These are phyloP conservation scores for Phaeosphaeriaceae sp. DNA, from an alignment of 2,329 filamentous ascomycete species.

Conservation along the genomic window DNA sequence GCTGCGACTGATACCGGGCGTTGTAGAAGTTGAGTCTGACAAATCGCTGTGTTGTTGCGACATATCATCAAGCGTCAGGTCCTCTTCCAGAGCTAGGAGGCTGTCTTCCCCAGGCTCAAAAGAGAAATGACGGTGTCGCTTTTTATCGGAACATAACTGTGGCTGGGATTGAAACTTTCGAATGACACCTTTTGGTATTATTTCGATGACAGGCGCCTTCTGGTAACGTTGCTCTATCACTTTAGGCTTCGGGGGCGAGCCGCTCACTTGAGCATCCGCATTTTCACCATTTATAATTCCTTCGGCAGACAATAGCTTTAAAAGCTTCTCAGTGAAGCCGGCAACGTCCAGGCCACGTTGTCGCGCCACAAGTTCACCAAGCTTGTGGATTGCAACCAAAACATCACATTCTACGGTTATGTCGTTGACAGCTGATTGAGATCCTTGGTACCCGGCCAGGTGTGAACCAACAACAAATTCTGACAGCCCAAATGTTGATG, in stretches of 20 bases:
- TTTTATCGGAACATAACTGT: conserved; percentile 22
- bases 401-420: conserved; percentile 35
- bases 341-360: conserved; percentile 37
- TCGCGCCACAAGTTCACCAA: conserved; percentile 2
- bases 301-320: conserved; percentile 37
- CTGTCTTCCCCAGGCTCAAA: conserved; percentile 53
- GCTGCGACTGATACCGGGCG: not conserved
- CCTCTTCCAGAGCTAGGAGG: conserved; percentile 23
- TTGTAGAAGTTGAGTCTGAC: conserved; percentile 7
- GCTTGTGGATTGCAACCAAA: conserved; percentile 41
- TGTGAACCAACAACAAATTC: conserved; percentile 38
- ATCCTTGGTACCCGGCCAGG: conserved; percentile 33
- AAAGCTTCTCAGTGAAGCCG: conserved; percentile 41
- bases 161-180: conserved; percentile 27
- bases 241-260: not conserved
- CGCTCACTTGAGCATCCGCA: not conserved
- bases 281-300: not conserved
- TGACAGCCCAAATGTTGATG: conserved; percentile 41
- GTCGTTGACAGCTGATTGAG: conserved; percentile 7
- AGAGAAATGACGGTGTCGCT: conserved; percentile 49
- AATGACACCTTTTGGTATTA: conserved; percentile 6
- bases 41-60: conserved; percentile 10
- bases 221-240: not conserved
- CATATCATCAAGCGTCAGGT: conserved; percentile 10
- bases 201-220: not conserved